Evolutionary conservation across 768 basidiomycete species (phyloP).

Genomic region (Rhizopogon vinicolor): DNA sequence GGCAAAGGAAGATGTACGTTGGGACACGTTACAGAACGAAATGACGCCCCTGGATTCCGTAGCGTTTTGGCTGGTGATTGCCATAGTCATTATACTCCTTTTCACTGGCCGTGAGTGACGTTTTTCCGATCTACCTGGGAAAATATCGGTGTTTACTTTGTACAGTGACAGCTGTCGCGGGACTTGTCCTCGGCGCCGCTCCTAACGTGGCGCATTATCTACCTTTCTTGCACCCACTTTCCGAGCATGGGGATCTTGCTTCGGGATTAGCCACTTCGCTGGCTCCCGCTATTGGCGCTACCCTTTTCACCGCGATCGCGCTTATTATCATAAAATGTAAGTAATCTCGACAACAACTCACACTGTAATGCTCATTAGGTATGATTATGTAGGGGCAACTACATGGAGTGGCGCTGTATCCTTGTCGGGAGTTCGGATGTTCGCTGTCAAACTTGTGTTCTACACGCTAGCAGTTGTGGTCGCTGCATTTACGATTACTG

Average conservation of each 20-base stretch:
- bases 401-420: conserved; percentile 56
- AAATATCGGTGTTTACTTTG: conserved; percentile 4
- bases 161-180: conserved; percentile 66
- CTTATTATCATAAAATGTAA: conserved; percentile 52
- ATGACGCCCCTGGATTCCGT: conserved; percentile 39
- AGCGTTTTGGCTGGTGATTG: conserved; percentile 56
- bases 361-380: neutral
- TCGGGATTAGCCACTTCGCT: conserved; percentile 65
- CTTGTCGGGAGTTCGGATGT: conserved; percentile 55
- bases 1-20: conserved; percentile 79
- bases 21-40: conserved; percentile 70
- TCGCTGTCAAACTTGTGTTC: conserved; percentile 59
- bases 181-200: conserved; percentile 60
- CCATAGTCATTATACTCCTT: conserved; percentile 45
- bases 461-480: conserved; percentile 49
- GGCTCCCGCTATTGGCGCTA: conserved; percentile 59
- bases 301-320: conserved; percentile 54
- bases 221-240: conserved; percentile 54
- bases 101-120: conserved; percentile 54
- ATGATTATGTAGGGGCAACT: conserved; percentile 38
- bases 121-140: neutral
- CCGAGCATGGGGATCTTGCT: conserved; percentile 43
- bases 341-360: conserved; percentile 16
- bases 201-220: conserved; percentile 73
- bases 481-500: conserved; percentile 56